Percentiles rank a stretch among this genome's conserved stretches.
Evolutionary conservation across 306 rosid species (phyloP).

Genomic region (Cucurbita moschata): DNA sequence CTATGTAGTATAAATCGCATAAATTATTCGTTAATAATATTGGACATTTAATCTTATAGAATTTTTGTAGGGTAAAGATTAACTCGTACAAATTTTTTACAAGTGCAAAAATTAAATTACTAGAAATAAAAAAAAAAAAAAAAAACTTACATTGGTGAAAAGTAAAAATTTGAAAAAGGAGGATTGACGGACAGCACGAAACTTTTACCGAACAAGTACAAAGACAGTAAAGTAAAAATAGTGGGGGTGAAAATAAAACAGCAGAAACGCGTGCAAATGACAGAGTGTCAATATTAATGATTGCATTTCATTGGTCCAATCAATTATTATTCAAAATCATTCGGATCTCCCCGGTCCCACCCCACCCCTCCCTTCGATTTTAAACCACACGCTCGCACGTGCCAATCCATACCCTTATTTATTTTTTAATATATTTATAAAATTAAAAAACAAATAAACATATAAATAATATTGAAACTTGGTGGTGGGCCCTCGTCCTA

Average conservation of each 20-base stretch:
- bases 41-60: no score
- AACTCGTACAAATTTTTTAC: no score
- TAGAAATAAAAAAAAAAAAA: no score
- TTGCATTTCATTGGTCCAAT: background rate
- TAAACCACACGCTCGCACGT: background rate
- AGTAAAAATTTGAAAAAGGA: background rate
- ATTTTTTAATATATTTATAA: no score
- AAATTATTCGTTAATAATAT: no score
- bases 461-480: background rate
- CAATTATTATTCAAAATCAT: slow-evolving; percentile 3
- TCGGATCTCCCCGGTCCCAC: background rate
- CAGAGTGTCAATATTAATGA: background rate
- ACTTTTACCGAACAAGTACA: background rate
- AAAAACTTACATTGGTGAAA: background rate
- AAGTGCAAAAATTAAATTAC: no score
- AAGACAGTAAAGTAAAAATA: background rate
- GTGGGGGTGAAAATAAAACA: background rate
- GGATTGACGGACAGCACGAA: no score
- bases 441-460: no score
- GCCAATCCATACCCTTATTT: background rate
- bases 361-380: background rate
- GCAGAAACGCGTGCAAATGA: background rate
- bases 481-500: background rate
- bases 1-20: no score
- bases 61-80: no score